A percentile compares a stretch with the other conserved stretches of the same genome.
phyloP scores from a whole-genome alignment of 495 filamentous ascomycete genomes.

The Aspergillus ellipticus region DNA sequence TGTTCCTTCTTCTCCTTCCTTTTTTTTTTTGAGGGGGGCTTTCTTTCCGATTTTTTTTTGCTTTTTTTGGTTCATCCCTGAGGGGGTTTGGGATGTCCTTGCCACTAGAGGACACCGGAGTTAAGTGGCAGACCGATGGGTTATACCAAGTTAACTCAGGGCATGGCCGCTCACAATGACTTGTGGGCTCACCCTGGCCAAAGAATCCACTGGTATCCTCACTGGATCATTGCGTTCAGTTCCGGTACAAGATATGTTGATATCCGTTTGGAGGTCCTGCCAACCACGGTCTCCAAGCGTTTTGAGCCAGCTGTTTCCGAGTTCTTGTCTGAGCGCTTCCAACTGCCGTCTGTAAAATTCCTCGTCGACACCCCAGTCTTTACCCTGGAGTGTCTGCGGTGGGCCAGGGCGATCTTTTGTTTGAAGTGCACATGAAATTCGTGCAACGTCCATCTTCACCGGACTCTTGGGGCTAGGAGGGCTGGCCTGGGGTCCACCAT shows the following conservation, averaged over 20 bases:
- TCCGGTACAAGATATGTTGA: slow-evolving; percentile 29
- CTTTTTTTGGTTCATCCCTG: not conserved
- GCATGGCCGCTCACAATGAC: slow-evolving; percentile 51
- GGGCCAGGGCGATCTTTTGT: slow-evolving; percentile 10
- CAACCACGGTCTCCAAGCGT: slow-evolving; percentile 78
- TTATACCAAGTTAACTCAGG: slow-evolving; percentile 38
- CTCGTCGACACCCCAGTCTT: slow-evolving; percentile 64
- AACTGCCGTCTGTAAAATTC: slow-evolving; percentile 83
- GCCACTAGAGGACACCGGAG: no score
- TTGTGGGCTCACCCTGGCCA: slow-evolving; percentile 42
- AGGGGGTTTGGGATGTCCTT: no score
- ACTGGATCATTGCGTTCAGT: slow-evolving; percentile 34
- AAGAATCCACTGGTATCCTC: slow-evolving; percentile 32
- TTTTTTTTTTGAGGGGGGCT: not conserved
- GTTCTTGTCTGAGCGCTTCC: slow-evolving; percentile 76
- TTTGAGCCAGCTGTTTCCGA: slow-evolving; percentile 80
- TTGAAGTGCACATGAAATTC: slow-evolving; percentile 17
- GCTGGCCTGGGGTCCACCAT: slow-evolving; percentile 31
- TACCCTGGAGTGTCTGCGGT: slow-evolving; percentile 17
- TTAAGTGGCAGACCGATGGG: not conserved
- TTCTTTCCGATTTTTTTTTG: slow-evolving; percentile 2
- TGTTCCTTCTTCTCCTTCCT: not conserved
- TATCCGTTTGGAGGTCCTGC: slow-evolving; percentile 36
- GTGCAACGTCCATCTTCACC: slow-evolving; percentile 14
- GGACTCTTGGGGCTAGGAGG: slow-evolving; percentile 27